Conservation (phyloP, 2,329 filamentous ascomycete genomes). For the Aspergillus cejpii region DNA sequence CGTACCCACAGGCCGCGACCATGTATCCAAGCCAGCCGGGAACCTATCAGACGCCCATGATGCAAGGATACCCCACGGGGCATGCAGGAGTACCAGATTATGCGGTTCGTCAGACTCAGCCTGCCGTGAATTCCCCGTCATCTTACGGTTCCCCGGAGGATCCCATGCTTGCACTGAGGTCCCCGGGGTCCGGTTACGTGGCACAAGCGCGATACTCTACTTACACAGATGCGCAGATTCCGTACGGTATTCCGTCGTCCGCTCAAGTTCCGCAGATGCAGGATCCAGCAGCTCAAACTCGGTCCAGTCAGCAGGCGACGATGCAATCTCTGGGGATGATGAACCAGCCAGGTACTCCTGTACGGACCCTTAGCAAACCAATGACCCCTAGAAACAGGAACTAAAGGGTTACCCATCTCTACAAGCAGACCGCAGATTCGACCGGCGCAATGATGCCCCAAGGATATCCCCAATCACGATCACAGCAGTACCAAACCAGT, state of each 20-base stretch:
- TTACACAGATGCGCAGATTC: constrained; percentile 27
- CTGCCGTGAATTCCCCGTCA: constrained; percentile 10
- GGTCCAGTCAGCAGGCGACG: constrained; percentile 32
- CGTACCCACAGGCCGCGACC: constrained; percentile 31
- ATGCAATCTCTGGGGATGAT: constrained; percentile 35
- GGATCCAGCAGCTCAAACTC: constrained; percentile 29
- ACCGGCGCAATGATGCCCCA: constrained; percentile 34
- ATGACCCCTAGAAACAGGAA: constrained; percentile 18
- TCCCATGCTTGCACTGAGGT: constrained; percentile 18
- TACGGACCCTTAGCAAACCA: constrained; percentile 27
- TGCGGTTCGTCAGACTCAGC: constrained; percentile 26
- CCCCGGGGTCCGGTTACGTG: constrained; percentile 14
- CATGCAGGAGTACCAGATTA: constrained; percentile 35
- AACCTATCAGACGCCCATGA: constrained; percentile 31
- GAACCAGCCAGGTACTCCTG: constrained; percentile 35
- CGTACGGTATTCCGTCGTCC: constrained; percentile 31
- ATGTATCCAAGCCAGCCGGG: constrained; percentile 29
- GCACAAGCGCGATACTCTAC: constrained; percentile 12
- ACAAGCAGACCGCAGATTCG: constrained; percentile 30
- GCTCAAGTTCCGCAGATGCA: constrained; percentile 32
- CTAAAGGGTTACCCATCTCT: constrained; percentile 27
- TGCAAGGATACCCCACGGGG: constrained; percentile 31
- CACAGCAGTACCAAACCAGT: constrained; percentile 25
- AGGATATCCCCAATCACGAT: constrained; percentile 27
- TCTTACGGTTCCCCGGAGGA: constrained; percentile 16